Evolutionary conservation across 345 rosid species (phyloP), one percentile per base, ranked within the genome.

Genomic region (Gossypium australe): DNA sequence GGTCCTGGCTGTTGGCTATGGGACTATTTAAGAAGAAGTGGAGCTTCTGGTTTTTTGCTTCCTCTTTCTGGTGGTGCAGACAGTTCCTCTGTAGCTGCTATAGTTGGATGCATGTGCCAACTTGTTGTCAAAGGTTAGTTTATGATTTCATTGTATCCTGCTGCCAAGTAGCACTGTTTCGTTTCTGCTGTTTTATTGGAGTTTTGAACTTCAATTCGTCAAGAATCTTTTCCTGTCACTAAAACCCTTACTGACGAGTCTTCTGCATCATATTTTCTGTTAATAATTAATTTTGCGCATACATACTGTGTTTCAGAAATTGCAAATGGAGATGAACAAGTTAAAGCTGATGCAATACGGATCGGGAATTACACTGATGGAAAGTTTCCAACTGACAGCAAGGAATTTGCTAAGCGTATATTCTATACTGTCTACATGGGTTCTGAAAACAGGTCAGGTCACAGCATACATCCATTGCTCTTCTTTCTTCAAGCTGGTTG

Each of bases 41-140:
- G 94, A 61, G 97, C 99, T 76, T 93, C 97, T 55, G 99, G 99
- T 27, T 95, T 93, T 85, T 83, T 95, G 87, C 97, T 95, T 80
- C 98, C 99, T 12, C 97, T 93, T 70, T 95, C 99, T 82, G 99
- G 99, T 44, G 97, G 94, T 14, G 98, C 97, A 71, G 97, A 93
- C 74, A 93, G 99, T 84, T 95, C 99, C 55, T 85, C 94, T 45
- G 99, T 93, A 43, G 99, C 98, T 78, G 98, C 99, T 66, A 93
- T 95, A 61, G 99, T 95, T 84, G 99, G 99, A 63, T 89, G 94
- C 88, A 95, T 95, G 99, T 93, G 99, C 81, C 98, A 95, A 79
- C 94, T 95, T 76, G 97, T 95, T 71, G 89, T 95, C 59, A 89
- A 91, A 90, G 98, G 99, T 93, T 59, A 75, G 27, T 9, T 7